phyloP scores from a whole-genome alignment of 129 eudicot species.

The Chrysanthemum lavandulifolium region DNA sequence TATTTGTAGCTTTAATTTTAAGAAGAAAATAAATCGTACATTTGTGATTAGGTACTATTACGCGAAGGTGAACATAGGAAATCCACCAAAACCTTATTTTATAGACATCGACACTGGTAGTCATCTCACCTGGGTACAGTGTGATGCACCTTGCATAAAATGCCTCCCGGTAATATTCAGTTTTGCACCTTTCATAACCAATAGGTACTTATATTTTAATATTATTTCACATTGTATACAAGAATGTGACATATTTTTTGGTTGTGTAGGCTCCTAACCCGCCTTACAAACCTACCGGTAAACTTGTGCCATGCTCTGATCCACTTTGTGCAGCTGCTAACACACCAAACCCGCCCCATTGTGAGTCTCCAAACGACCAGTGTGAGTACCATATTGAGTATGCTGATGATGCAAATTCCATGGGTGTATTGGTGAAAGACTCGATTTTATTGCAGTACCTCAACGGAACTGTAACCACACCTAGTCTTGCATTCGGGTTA shows the following conservation, averaged over 20 bases:
- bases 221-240: too few species aligned
- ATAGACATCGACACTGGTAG: slow-evolving; percentile 85
- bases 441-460: too few species aligned
- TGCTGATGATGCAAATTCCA: too few species aligned
- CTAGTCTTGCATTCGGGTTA: slow-evolving; percentile 52
- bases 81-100: slow-evolving; percentile 64
- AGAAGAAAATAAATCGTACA: not conserved
- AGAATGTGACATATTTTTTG: not conserved
- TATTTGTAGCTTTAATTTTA: too few species aligned
- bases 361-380: too few species aligned
- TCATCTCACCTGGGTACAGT: slow-evolving; percentile 76
- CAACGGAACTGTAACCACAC: too few species aligned
- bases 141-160: slow-evolving; percentile 61
- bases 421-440: too few species aligned
- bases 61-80: slow-evolving; percentile 54
- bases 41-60: slow-evolving; percentile 50
- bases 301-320: slow-evolving; percentile 50
- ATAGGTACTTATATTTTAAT: too few species aligned
- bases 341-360: slow-evolving; percentile 22
- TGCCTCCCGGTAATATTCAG: slow-evolving; percentile 46
- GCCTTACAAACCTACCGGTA: slow-evolving; percentile 59
- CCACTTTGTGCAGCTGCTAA: slow-evolving; percentile 57
- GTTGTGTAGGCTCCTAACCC: slow-evolving; percentile 69
- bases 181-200: not conserved
- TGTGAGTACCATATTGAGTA: too few species aligned